Base-by-base conservation (phyloP, 169 alveolate genomes). In the Theileria equi region DNA sequence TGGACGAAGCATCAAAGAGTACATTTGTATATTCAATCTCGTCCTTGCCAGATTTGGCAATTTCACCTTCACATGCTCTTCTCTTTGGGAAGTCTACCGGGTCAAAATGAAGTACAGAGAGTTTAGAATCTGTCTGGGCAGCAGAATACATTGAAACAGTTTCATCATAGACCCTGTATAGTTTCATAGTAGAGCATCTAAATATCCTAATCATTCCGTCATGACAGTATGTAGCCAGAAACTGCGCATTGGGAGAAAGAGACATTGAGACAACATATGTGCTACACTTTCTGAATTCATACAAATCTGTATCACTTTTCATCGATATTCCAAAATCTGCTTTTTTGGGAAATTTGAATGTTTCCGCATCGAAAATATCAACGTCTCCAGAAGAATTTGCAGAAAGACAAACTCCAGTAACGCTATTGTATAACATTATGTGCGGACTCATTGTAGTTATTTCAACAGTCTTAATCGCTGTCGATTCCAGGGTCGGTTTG, bases 1-100 rank as follows among this genome's bases (percentile, higher is more conserved):
- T 88, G 38, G 93, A 93, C 47, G 98, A 91, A 63, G 96, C 98
- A 82, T 97, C 99, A 74, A 96, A 96, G 52, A 80, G 65, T 90
- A 78, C 41, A 84, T 83, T 80, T 69, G 92, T 64, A 52, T 71
- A 52, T 35, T 81, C 90, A 47, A 80, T 47, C 38, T 60, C 44
- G 81, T 69, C 81, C 21, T 38, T 67, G 8, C 84, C 84, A 23
- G 85, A 58, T 69, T 88, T 93, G 45, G 83, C 89, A 25, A 96
- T 68, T 55, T 96, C 98, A 63, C 82, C 91, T 62, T 97, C 99
- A 4, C 88, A 83, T 31, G 93, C 93, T 34, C 92, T 77, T 25
- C 98, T 84, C 55, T 92, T 90, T 45, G 95, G 94, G 64, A 94
- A 95, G 49, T 95, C 98, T 36, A 88, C 58, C 35, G 90, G 80